Base-by-base conservation (phyloP, 1,139 yeast species). In the Pichia sp. region DNA sequence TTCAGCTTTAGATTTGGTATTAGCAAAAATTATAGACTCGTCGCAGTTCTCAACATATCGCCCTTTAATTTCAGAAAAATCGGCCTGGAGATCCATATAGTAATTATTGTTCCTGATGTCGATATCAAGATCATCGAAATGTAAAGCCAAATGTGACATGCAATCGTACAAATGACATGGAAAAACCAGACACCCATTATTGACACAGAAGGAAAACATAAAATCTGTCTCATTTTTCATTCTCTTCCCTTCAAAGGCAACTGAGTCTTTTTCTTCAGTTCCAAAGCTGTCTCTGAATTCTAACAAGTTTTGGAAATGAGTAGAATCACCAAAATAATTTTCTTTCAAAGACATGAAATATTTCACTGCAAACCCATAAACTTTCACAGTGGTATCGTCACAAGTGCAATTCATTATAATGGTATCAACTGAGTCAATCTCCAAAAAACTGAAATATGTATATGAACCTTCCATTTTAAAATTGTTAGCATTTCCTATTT, bases 71-170 rank as follows among this genome's bases (percentile, higher is more conserved):
- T 84, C 80, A 27, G 83, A 75, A 46, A 80, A 73, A 60, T 83
- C 80, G 14, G 82, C 84, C 60, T 83, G 85, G 66, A 85, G 69
- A 66, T 89, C 97, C 97, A 92, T 90, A 66, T 92, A 93, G 67
- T 87, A 92, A 63, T 90, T 88, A n/a, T 93, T 86, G 69, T 90
- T 87, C 53, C 98, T 74, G 42, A 89, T 75, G 64, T 91, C 97
- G 40, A 88, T 79, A 62, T 85, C 91, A 50, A 91, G 73, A 38
- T 79, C 75, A 36, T 84, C 84, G 64, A 90, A 85, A 42, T 78
- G 77, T 1, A 92, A 67, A 0, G 86, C 83, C 41, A 87, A 65
- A 65, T 85, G 87, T 0, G 87, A 78, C 17, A 76, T 73, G 48
- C 68, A 61, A 55, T 85, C 84, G 64, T 89, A 92, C 9, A 90